Percentiles rank a stretch among this genome's conserved stretches.
Conservation (phyloP, 2,329 filamentous ascomycete genomes). For the Cladosporium velox region DNA sequence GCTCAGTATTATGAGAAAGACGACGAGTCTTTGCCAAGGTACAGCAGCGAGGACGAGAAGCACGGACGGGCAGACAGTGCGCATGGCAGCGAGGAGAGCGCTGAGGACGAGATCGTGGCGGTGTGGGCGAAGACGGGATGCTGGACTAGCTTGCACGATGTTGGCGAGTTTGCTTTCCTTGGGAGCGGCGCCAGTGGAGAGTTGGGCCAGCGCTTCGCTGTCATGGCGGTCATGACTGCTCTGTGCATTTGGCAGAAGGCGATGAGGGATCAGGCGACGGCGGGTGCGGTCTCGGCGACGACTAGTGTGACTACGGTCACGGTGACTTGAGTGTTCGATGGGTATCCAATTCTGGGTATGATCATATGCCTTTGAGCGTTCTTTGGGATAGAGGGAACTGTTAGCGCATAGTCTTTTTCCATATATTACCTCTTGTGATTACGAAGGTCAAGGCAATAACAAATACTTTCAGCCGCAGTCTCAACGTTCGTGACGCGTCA, state of each 20-base stretch:
- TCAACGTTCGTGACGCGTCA: neutral
- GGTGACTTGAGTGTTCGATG: neutral
- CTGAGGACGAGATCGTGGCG: constrained; percentile 27
- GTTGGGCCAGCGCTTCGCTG: constrained; percentile 24
- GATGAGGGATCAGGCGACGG: constrained; percentile 9
- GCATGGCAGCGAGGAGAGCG: neutral
- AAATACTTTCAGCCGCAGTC: neutral
- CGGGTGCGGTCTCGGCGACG: neutral
- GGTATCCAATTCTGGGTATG: too few species aligned
- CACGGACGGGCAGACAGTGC: neutral
- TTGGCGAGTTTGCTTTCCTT: constrained; percentile 25
- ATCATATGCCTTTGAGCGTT: neutral
- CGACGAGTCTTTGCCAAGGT: constrained; percentile 10
- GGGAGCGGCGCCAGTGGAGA: constrained; percentile 22
- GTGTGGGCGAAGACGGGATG: constrained; percentile 27
- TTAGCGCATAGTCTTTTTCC: neutral
- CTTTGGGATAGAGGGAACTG: neutral
- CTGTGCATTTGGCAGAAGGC: constrained; percentile 24
- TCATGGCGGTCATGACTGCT: constrained; percentile 24
- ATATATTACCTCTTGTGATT: neutral
- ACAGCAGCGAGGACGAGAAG: constrained; percentile 19
- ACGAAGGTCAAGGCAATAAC: too few species aligned
- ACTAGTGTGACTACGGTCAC: neutral
- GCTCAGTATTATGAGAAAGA: neutral
- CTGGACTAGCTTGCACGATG: constrained; percentile 25